Evolutionary conservation across 495 filamentous ascomycete genomes (phyloP), one percentile per base, ranked within the genome.

Genomic region (Aspergillus sclerotiicarbonarius): DNA sequence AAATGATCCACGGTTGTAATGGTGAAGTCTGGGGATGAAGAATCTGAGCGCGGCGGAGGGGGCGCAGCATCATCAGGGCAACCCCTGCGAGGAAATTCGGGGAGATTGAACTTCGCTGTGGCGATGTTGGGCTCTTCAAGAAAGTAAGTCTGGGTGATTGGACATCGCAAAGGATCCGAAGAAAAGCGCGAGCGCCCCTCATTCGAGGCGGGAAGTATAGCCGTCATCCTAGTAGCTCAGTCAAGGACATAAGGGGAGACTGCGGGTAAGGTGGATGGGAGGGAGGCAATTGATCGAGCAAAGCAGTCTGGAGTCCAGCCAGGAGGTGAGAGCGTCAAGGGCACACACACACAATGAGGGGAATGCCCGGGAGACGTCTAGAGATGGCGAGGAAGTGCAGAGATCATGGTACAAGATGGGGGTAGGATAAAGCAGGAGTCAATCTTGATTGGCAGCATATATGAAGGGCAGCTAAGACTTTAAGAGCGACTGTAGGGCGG

Each of bases 71-170:
- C 62, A 43, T 64, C 70, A n/a, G 73, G 59, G 25, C 63, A 75
- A 44, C 77, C 75, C 19, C 60, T 67, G 31, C 65, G 31, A 46
- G 62, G 56, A 57, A 67, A 68, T 12, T 71, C 71, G 59, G 70
- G 65, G 52, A 74, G 71, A 29, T 73, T 63, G 32, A 75, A 68
- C 61, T 76, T 76, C 59, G 59, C 54, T 45, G 59, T 69, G 16
- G 54, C 21, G 39, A 68, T 58, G 35, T 66, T 53, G 7, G 68
- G 60, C 47, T 68, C 67, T 18, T 73, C 65, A 8, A 81, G 50
- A 48, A 75, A 76, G 57, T 81, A 77, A 43, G 71, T 71, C 53
- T 81, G 79, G 2, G 72, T 63, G 9, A 75, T 74, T 33, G 80
- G 74, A 18, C 68, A 73, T 19, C 70, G 76, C 30, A 75, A 47